Percentiles rank a stretch among this genome's conserved stretches.
These are phyloP conservation scores for Cyclostephanos tholiformis DNA, from an alignment of 108 stramenopile genomes.

Conservation along the genomic window DNA sequence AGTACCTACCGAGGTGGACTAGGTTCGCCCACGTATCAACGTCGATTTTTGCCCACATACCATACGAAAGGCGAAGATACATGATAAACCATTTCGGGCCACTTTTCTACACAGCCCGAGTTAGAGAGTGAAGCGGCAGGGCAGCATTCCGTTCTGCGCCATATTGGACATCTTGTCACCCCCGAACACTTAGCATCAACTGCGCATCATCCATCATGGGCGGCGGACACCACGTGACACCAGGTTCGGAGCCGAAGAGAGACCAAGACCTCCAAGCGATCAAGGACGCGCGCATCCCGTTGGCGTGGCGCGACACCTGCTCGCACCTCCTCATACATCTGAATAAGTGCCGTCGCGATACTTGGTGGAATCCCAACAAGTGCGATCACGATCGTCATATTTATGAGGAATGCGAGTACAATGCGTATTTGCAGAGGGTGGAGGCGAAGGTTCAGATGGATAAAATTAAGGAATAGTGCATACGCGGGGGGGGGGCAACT, in stretches of 20 bases:
- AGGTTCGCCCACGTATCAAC: too few relatives aligned
- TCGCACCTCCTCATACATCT: constrained; percentile 89
- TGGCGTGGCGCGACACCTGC: constrained; percentile 95
- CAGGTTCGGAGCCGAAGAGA: constrained; percentile 68
- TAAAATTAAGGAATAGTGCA: constrained; percentile 25
- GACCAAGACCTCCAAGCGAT: constrained; percentile 87
- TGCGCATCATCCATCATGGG: constrained; percentile 40
- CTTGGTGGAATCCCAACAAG: constrained; percentile 80
- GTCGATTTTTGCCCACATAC: too few relatives aligned
- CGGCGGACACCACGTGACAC: constrained; percentile 56
- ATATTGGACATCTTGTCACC: too few relatives aligned
- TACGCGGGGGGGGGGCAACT: not conserved
- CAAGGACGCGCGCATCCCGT: constrained; percentile 75
- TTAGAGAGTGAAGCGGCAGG: too few relatives aligned
- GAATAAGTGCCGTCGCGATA: constrained; percentile 89
- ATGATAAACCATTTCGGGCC: too few relatives aligned
- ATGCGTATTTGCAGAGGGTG: constrained; percentile 83
- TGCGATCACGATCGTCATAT: constrained; percentile 94
- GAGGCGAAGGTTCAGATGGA: constrained; percentile 69
- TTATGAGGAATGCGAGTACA: constrained; percentile 96
- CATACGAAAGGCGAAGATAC: too few relatives aligned
- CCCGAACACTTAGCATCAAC: not conserved
- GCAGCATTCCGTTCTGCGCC: too few relatives aligned
- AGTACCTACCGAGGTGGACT: too few relatives aligned
- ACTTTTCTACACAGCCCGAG: too few relatives aligned